A percentile compares a stretch with the other conserved stretches of the same genome.
These are phyloP conservation scores for Lasiodiplodia gonubiensis DNA, from an alignment of 2,329 filamentous ascomycete species.

Conservation along the genomic window DNA sequence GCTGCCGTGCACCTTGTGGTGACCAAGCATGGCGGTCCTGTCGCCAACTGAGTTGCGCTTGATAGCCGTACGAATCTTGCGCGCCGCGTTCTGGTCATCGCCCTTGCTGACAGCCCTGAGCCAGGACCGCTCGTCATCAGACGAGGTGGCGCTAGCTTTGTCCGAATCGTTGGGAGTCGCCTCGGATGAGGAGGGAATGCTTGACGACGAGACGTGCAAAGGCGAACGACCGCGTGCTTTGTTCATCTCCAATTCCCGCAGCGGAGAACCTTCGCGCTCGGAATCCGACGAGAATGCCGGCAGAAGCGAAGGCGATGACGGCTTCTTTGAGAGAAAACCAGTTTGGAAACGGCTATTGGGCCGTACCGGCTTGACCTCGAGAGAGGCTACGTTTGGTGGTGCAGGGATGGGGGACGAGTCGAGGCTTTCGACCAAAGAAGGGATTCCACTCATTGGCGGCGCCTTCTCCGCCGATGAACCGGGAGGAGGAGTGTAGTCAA, in stretches of 20 bases:
- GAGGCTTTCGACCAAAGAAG: not conserved
- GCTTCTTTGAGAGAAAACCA: constrained; percentile 77
- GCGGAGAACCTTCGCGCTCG: constrained; percentile 49
- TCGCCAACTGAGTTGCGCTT: constrained; percentile 60
- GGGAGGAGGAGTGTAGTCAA: constrained; percentile 61
- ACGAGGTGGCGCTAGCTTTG: constrained; percentile 43
- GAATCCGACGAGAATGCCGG: constrained; percentile 65
- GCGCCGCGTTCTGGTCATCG: constrained; percentile 55
- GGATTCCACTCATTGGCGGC: constrained; percentile 47
- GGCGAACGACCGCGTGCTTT: constrained; percentile 54
- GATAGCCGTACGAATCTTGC: constrained; percentile 62
- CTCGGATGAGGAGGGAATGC: constrained; percentile 34
- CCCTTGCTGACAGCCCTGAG: constrained; percentile 37
- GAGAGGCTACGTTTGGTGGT: constrained; percentile 60
- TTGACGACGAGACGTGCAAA: constrained; percentile 55
- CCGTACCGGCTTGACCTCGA: constrained; percentile 60
- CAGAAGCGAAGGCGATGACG: constrained; percentile 64
- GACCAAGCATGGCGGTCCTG: constrained; percentile 57
- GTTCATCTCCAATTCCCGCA: constrained; percentile 54
- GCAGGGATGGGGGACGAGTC: constrained; percentile 64
- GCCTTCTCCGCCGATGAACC: constrained; percentile 58
- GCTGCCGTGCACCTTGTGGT: constrained; percentile 52
- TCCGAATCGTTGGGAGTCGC: constrained; percentile 39
- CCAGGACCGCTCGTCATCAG: constrained; percentile 58
- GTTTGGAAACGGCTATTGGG: constrained; percentile 79